Evolutionary conservation across 2,329 filamentous ascomycete genomes (phyloP), one percentile per base, ranked within the genome.

Genomic region (Penicillium palitans): DNA sequence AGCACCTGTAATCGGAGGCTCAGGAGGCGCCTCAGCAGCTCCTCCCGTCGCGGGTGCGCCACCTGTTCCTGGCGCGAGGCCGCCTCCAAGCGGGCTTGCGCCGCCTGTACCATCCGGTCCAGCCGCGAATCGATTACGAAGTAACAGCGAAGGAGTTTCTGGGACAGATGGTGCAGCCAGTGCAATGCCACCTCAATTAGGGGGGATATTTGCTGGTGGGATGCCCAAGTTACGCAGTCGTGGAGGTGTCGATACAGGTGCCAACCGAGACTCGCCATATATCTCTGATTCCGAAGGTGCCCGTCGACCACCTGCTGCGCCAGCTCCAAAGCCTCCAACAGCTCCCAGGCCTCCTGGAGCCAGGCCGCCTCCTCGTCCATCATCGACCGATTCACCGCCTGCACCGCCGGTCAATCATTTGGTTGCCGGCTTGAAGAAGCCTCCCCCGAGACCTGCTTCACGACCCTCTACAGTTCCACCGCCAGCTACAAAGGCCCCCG

Each of bases 141-240:
- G 91, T 75, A 93, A 95, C 73, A 96, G 93, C 74, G 91, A 96
- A 64, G 71, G 69, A 29, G 68, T 71, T 17, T 68, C 73, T 17
- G 72, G 70, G 29, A 68, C 69, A 53, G 80, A 82, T 46, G 76
- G 78, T 61, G 78, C 81, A 60, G 71, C 72, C 40, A 72, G 72
- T 54, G 71, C 75, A 65, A 84, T 88, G 24, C 76, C 85, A 21
- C 85, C 90, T 48, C 93, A 97, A 72, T 76, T 98, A 12, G 93
- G 81, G 31, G 95, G 95, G 1, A 76, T 99, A 27, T 96, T 99
- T 71, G 91, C 90, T 1, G 93, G 91, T 37, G 95, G 93, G 39
- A 98, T 98, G 85, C 95, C 95, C 3, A 98, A 97, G 78, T 74
- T 99, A 70, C 90, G 90, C 74, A 97, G 96, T 79, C 90, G 91